Percentiles rank a stretch among this genome's conserved stretches.
Evolutionary conservation across 73 alveolate genomes (phyloP).

Genomic region (Stentor roeselii): DNA sequence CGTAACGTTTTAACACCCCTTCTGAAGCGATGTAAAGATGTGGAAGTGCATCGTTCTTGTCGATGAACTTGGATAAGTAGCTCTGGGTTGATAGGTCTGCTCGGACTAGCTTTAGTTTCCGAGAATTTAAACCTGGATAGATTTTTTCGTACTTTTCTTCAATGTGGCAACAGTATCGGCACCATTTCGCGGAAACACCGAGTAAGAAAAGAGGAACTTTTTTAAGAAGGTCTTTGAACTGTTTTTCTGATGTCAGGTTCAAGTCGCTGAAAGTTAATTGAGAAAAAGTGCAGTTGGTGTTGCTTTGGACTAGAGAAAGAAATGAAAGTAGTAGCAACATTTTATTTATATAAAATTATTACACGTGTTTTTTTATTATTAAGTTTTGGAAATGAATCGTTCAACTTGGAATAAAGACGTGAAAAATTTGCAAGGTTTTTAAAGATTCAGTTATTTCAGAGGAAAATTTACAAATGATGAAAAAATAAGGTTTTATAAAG

Average conservation of each 20-base stretch:
- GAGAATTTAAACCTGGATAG: background rate
- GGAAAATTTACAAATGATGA: no score
- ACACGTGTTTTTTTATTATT: no score
- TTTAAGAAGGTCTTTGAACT: background rate
- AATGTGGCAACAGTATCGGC: constrained; percentile 23
- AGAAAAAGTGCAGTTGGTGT: no score
- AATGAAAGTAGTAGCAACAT: no score
- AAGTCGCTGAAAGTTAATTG: no score
- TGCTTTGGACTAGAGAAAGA: no score
- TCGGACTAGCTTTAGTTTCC: constrained; percentile 7
- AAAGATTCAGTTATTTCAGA: no score
- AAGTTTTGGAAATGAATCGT: no score
- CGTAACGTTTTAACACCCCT: background rate
- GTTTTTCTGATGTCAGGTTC: constrained; percentile 19
- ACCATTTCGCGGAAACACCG: constrained; percentile 28
- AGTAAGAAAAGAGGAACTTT: background rate
- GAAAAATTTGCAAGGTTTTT: no score
- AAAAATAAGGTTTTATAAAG: no score
- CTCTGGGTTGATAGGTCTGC: constrained; percentile 4
- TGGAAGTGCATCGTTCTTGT: background rate
- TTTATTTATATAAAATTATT: no score
- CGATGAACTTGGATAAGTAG: background rate
- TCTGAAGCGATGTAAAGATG: background rate
- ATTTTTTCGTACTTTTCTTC: background rate
- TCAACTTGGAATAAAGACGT: no score